Conservation (phyloP, 805 yeast genomes). For the Cyberlindnera euphorbiiphila region DNA sequence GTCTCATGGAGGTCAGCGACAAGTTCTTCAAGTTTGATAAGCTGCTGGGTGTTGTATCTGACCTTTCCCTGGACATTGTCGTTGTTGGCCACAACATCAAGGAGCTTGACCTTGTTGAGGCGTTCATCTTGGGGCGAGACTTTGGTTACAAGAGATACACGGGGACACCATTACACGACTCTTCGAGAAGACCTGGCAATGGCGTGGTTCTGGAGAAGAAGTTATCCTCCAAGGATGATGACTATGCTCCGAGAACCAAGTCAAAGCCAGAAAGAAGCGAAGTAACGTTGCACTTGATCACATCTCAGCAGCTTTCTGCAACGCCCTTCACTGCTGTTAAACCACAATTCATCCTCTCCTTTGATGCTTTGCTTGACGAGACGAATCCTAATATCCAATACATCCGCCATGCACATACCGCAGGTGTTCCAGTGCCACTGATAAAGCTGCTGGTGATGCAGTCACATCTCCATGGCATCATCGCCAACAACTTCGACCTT, state of each 20-base stretch:
- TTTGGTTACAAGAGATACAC: constrained; percentile 64
- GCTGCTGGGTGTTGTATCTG: constrained; percentile 29
- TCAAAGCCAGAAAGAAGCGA: constrained; percentile 14
- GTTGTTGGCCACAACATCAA: constrained; percentile 60
- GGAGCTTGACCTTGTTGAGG: constrained; percentile 76
- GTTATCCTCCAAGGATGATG: constrained; percentile 16
- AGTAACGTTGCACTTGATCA: constrained; percentile 38
- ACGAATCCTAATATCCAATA: constrained; percentile 29
- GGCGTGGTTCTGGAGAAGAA: constrained; percentile 3
- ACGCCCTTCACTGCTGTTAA: constrained; percentile 31
- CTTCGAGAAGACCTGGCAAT: not conserved
- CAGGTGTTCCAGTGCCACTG: constrained; percentile 34
- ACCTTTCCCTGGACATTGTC: constrained; percentile 30
- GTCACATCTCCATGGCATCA: constrained; percentile 40
- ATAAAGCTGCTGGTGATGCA: constrained; percentile 42
- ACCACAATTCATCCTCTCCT: constrained; percentile 44
- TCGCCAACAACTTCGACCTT: not conserved
- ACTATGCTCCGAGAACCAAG: constrained; percentile 19
- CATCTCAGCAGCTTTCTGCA: constrained; percentile 41
- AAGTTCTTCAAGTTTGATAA: constrained; percentile 55
- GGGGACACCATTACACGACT: constrained; percentile 53
- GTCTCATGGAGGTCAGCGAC: constrained; percentile 50
- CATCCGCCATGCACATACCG: constrained; percentile 22
- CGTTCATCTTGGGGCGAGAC: constrained; percentile 65
- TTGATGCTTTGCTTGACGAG: constrained; percentile 40